Conservation (phyloP, 202 grass and related monocot genomes). For the Carex arenaria region DNA sequence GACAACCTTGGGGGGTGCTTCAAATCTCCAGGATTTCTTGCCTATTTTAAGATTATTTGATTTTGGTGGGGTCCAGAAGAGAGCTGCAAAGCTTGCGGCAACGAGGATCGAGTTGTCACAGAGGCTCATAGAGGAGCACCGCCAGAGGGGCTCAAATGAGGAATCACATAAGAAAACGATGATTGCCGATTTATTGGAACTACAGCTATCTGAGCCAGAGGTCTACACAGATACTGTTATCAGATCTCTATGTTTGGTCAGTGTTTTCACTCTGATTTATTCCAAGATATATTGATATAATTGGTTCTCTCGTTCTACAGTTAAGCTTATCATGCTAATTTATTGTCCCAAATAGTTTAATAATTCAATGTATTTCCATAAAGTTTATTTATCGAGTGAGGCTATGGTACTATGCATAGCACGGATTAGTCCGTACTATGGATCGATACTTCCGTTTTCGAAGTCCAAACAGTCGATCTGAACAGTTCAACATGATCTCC, state of each 20-base stretch:
- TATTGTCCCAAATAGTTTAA: neutral
- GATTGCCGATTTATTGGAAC: conserved; percentile 44
- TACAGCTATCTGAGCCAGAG: conserved; percentile 39
- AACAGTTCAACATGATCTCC: too few relatives aligned
- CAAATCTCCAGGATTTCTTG: conserved; percentile 57
- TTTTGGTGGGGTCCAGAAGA: conserved; percentile 32
- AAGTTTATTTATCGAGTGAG: neutral
- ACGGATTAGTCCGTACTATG: too few relatives aligned
- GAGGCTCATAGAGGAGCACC: conserved; percentile 47
- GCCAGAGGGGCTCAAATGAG: neutral
- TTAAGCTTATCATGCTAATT: neutral
- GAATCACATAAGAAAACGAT: conserved; percentile 28
- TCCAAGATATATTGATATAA: neutral
- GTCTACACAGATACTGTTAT: conserved; percentile 52
- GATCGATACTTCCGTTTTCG: too few relatives aligned
- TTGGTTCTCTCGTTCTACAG: neutral
- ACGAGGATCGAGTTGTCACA: conserved; percentile 38
- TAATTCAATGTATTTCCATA: neutral
- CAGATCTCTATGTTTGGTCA: conserved; percentile 48
- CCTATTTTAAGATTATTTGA: conserved; percentile 42
- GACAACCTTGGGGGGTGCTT: conserved; percentile 37
- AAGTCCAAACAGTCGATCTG: too few relatives aligned
- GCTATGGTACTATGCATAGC: too few relatives aligned
- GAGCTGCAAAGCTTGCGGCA: conserved; percentile 24
- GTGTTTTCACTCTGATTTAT: neutral